These are phyloP conservation scores for Fusarium bactridioides DNA, from an alignment of 2,329 filamentous ascomycete genomes.

Conservation along the genomic window DNA sequence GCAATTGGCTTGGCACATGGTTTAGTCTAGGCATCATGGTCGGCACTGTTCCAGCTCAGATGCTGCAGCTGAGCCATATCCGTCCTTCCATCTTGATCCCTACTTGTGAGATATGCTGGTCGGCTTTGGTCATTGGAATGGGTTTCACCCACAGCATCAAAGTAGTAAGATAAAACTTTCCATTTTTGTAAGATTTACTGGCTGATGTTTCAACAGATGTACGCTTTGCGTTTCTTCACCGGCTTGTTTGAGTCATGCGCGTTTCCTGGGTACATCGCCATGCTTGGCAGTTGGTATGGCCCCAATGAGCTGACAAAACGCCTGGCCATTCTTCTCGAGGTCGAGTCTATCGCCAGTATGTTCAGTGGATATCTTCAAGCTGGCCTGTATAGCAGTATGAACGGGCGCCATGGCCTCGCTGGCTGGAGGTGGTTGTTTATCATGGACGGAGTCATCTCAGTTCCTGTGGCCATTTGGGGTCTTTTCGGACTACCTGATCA, in stretches of 20 bases:
- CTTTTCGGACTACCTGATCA: background rate
- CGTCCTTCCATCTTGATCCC: background rate
- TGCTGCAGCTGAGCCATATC: background rate
- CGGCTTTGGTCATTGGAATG: background rate
- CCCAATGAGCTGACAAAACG: background rate
- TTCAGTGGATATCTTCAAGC: background rate
- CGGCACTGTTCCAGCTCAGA: background rate
- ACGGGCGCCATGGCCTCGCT: background rate
- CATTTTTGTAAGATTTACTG: background rate
- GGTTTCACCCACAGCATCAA: background rate
- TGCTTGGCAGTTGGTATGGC: background rate
- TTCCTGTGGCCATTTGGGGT: background rate
- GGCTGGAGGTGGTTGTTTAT: background rate
- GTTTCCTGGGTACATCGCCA: background rate
- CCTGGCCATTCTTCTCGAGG: background rate
- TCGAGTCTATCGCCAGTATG: background rate
- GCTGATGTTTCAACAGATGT: background rate
- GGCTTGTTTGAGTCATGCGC: background rate
- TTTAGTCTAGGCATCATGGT: background rate
- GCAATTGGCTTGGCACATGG: background rate
- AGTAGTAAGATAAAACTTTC: background rate
- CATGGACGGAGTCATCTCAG: background rate
- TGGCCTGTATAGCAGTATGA: background rate
- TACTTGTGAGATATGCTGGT: background rate
- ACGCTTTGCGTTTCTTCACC: background rate